phyloP scores from a whole-genome alignment of 805 yeast species.

The Barnettozyma populi region DNA sequence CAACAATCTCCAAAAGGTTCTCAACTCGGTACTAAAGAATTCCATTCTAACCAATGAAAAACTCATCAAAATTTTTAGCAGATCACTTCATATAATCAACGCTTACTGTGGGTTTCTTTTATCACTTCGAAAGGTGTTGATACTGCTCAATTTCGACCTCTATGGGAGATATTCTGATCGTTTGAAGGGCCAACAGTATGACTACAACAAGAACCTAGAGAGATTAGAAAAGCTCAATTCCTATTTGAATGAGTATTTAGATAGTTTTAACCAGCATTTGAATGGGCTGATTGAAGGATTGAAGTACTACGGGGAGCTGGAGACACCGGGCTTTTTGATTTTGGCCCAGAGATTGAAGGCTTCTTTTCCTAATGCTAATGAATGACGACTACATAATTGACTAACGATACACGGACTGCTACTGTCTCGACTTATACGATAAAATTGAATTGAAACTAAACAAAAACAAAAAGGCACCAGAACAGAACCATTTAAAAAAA shows the following conservation, averaged over 20 bases:
- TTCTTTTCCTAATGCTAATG: conserved; percentile 20
- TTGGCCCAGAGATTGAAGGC: conserved; percentile 39
- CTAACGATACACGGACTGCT: background rate
- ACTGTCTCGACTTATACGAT: too few relatives aligned
- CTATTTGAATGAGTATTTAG: conserved; percentile 37
- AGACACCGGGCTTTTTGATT: conserved; percentile 39
- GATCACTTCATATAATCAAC: conserved; percentile 41
- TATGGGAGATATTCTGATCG: conserved; percentile 32
- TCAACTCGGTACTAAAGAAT: conserved; percentile 60
- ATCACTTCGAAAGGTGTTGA: conserved; percentile 50
- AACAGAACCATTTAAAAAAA: background rate
- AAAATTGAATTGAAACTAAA: background rate
- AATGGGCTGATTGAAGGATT: conserved; percentile 42
- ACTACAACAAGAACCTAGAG: conserved; percentile 32
- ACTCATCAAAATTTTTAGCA: conserved; percentile 41
- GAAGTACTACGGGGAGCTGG: conserved; percentile 43
- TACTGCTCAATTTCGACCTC: conserved; percentile 43
- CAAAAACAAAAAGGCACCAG: background rate
- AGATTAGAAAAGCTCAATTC: conserved; percentile 37
- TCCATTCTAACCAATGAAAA: conserved; percentile 59
- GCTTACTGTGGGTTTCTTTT: conserved; percentile 43
- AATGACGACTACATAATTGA: background rate
- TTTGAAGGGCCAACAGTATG: conserved; percentile 35
- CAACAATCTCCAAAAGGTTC: conserved; percentile 44
- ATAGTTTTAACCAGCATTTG: conserved; percentile 39